Percentiles rank a stretch among this genome's conserved stretches.
Evolutionary conservation across 257 asterid genomes (phyloP).

Genomic region (Solanum neorickii): DNA sequence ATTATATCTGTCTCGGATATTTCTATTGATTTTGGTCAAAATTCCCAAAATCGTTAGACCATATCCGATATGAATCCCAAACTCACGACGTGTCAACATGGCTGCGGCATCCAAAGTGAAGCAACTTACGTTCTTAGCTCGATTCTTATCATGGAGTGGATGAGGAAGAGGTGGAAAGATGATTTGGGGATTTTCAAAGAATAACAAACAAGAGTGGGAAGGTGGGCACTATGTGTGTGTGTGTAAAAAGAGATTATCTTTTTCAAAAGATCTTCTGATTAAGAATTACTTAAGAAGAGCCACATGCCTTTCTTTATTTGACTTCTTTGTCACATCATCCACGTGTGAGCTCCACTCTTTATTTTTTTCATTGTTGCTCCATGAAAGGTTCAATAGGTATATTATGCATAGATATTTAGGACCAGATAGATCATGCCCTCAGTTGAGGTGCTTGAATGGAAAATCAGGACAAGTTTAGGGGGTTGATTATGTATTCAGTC

Average conservation of each 20-base stretch:
- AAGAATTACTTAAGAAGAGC: background rate
- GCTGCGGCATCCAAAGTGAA: background rate
- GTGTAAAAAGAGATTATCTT: background rate
- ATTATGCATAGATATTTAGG: background rate
- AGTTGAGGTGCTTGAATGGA: background rate
- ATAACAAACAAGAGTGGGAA: background rate
- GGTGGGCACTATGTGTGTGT: background rate
- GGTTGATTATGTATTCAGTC: background rate
- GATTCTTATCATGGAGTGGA: background rate
- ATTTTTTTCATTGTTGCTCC: background rate
- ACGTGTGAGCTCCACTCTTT: background rate
- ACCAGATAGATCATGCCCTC: background rate
- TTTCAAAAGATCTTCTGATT: background rate
- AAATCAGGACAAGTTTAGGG: background rate
- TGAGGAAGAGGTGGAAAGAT: background rate
- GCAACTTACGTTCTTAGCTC: background rate
- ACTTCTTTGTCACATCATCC: background rate
- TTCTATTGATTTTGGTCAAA: background rate
- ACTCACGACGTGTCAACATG: background rate
- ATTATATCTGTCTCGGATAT: background rate
- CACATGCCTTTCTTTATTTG: background rate
- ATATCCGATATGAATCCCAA: background rate
- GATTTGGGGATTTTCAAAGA: background rate
- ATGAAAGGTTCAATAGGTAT: background rate
- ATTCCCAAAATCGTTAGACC: background rate